Evolutionary conservation across 2,329 filamentous ascomycete species (phyloP).

Genomic region (Aspergillus oerlinghausenensis): DNA sequence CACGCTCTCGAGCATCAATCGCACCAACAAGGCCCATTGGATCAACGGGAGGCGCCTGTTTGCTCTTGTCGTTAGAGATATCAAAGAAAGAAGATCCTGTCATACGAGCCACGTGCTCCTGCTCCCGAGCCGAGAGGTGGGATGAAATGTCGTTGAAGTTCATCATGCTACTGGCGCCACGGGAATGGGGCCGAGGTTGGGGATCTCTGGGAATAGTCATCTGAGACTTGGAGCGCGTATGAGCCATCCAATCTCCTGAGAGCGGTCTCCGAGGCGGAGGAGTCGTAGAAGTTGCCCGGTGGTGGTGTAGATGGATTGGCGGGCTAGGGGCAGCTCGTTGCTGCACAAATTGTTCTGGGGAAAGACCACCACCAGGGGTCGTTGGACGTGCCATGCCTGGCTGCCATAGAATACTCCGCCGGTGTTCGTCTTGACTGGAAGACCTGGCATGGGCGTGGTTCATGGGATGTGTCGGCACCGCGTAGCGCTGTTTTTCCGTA

Average conservation of each 20-base stretch:
- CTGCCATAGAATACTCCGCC: constrained; percentile 73
- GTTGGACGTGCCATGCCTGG: constrained; percentile 57
- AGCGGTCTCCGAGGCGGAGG: constrained; percentile 30
- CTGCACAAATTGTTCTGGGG: constrained; percentile 78
- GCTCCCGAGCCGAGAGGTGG: constrained; percentile 77
- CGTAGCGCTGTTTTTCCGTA: constrained; percentile 25
- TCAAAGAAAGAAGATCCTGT: constrained; percentile 73
- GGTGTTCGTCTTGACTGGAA: constrained; percentile 47
- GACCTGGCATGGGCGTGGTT: constrained; percentile 36
- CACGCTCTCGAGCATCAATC: constrained; percentile 74
- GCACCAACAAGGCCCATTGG: constrained; percentile 68
- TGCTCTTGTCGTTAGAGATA: constrained; percentile 54
- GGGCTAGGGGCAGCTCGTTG: constrained; percentile 62
- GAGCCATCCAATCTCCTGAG: constrained; percentile 38
- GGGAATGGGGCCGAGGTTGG: constrained; percentile 45
- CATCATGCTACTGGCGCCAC: constrained; percentile 52
- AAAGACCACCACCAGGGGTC: constrained; percentile 54
- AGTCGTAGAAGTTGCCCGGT: constrained; percentile 55
- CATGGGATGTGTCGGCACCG: constrained; percentile 19
- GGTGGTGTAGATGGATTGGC: constrained; percentile 54
- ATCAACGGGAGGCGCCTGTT: constrained; percentile 44
- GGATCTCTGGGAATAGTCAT: constrained; percentile 22
- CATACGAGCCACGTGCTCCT: constrained; percentile 79
- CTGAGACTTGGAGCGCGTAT: constrained; percentile 31
- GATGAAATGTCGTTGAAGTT: constrained; percentile 49